These are phyloP conservation scores for Euphorbia tirucalli DNA, from an alignment of 345 rosid genomes.

Conservation along the genomic window DNA sequence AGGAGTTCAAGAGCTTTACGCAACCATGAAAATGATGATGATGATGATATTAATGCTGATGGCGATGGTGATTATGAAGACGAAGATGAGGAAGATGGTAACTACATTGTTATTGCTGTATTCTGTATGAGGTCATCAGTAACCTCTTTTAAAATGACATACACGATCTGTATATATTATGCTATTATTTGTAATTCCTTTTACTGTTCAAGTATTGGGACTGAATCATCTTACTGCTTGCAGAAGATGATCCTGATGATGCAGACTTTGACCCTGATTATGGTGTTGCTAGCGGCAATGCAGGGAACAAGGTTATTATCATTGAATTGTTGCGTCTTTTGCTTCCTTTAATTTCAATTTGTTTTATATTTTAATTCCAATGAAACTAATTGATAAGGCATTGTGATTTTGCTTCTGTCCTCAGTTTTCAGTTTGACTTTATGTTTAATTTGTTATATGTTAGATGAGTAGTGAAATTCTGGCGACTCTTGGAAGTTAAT, in stretches of 20 bases:
- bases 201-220: conserved; percentile 9
- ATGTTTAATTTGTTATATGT: neutral
- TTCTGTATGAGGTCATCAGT: conserved; percentile 8
- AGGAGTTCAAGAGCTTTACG: conserved; percentile 55
- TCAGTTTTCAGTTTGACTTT: neutral
- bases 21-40: conserved; percentile 36
- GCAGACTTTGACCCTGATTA: conserved; percentile 91
- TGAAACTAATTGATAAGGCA: neutral
- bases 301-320: conserved; percentile 56
- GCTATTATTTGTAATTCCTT: neutral
- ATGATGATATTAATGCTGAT: conserved; percentile 35
- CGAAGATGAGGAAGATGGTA: conserved; percentile 91
- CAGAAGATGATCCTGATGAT: conserved; percentile 99
- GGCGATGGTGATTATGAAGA: conserved; percentile 73
- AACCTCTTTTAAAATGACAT: neutral
- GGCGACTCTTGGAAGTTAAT: neutral
- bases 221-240: conserved; percentile 34
- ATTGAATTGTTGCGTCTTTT: neutral
- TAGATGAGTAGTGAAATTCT: neutral
- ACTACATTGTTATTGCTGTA: conserved; percentile 23
- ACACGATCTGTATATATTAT: neutral
- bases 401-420: neutral
- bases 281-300: conserved; percentile 39
- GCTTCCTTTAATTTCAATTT: neutral
- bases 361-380: neutral